Conservation (phyloP, 164 flowering plant species). For the Santalum album region DNA sequence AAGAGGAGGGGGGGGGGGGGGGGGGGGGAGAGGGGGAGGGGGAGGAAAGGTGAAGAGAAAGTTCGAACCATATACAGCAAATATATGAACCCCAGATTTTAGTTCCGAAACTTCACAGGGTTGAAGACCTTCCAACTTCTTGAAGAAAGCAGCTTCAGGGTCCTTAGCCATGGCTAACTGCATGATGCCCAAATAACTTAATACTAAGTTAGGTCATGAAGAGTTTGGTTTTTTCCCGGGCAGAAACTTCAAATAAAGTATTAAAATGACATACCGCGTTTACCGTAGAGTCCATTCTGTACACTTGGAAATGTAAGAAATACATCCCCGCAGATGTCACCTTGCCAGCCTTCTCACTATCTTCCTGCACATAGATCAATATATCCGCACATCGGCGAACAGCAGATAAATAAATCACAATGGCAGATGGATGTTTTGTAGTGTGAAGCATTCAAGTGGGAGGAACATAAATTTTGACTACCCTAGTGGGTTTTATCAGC, state of each 20-base stretch:
- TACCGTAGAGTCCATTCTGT: constrained; percentile 85
- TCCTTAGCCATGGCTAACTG: constrained; percentile 97
- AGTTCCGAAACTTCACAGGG: constrained; percentile 94
- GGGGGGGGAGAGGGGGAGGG: no score
- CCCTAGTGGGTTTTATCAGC: no score
- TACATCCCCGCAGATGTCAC: constrained; percentile 98
- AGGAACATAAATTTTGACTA: no score
- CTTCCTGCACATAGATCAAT: constrained; percentile 58
- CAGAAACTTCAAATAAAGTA: constrained; percentile 1
- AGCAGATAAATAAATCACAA: neutral
- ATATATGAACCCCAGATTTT: constrained; percentile 96
- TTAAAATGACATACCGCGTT: constrained; percentile 54
- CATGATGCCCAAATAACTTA: constrained; percentile 18
- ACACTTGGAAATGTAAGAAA: constrained; percentile 96
- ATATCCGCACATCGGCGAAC: neutral
- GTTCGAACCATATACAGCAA: constrained; percentile 89
- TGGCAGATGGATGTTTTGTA: no score
- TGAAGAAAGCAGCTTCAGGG: constrained; percentile 95
- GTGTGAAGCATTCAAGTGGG: no score
- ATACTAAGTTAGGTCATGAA: no score
- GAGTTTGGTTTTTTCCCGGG: no score
- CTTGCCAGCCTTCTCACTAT: constrained; percentile 95
- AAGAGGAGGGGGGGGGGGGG: no score
- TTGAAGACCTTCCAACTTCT: constrained; percentile 96
- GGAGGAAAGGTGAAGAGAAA: no score